Evolutionary conservation across 78 protist species (phyloP).

Genomic region (Dictyostelium brefeldianum): DNA sequence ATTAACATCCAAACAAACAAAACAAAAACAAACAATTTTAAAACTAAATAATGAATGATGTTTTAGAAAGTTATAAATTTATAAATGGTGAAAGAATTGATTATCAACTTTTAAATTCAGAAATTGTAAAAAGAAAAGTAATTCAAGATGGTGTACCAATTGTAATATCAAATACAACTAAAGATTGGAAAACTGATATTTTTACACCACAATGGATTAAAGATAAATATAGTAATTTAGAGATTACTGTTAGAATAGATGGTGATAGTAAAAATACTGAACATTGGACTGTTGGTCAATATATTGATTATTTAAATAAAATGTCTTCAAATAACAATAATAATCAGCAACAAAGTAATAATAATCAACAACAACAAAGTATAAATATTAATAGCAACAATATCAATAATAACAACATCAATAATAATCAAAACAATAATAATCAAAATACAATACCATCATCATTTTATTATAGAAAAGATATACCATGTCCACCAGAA

Average conservation of each 20-base stretch:
- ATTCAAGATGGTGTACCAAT: conserved; percentile 31
- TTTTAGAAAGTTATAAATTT: conserved; percentile 20
- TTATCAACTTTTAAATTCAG: conserved; percentile 5
- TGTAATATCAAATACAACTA: conserved; percentile 21
- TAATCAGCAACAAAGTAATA: not conserved
- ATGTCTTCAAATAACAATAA: not conserved
- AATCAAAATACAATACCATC: conserved; percentile 4
- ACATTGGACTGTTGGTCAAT: conserved; percentile 49
- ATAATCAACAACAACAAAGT: not conserved
- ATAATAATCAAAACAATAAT: not conserved
- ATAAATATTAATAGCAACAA: not conserved
- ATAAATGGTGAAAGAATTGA: conserved; percentile 12
- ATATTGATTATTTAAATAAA: conserved; percentile 33
- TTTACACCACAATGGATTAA: conserved; percentile 33
- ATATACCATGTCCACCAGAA: conserved; percentile 34
- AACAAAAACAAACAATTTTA: no score
- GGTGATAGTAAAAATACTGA: conserved; percentile 10
- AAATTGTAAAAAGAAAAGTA: conserved; percentile 6
- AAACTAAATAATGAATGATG: conserved; percentile 19
- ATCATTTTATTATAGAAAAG: conserved; percentile 20
- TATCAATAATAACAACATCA: not conserved
- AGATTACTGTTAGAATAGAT: conserved; percentile 43
- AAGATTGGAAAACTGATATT: conserved; percentile 18
- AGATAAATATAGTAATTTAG: conserved; percentile 23
- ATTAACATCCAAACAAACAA: no score